These are phyloP conservation scores for Penicillium nordicum DNA, from an alignment of 2,329 filamentous ascomycete genomes.

Conservation along the genomic window DNA sequence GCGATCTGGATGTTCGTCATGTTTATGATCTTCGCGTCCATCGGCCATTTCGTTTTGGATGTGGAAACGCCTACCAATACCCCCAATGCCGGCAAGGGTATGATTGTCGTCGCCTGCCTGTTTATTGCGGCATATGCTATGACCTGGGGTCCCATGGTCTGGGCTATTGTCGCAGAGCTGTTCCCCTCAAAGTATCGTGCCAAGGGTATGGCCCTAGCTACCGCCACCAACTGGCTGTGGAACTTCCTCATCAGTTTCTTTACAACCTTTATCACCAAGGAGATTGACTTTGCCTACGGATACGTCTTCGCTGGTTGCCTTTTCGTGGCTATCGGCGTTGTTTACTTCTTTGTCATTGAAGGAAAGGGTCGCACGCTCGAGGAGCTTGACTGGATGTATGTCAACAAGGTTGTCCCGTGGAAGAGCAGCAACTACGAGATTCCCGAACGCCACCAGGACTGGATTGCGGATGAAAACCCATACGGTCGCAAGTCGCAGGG, in stretches of 20 bases:
- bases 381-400: constrained; percentile 73
- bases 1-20: constrained; percentile 64
- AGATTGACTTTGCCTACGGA: constrained; percentile 70
- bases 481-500: constrained; percentile 24
- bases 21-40: constrained; percentile 61
- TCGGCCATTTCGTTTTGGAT: constrained; percentile 49
- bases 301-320: constrained; percentile 75
- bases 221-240: constrained; percentile 71
- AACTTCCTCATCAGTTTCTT: constrained; percentile 73
- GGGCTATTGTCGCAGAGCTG: constrained; percentile 46
- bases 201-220: constrained; percentile 76
- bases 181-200: constrained; percentile 55
- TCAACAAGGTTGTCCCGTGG: constrained; percentile 58
- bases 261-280: constrained; percentile 69
- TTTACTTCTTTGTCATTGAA: constrained; percentile 74
- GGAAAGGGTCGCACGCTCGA: constrained; percentile 67
- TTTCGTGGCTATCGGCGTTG: constrained; percentile 58
- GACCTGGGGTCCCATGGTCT: constrained; percentile 63
- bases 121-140: constrained; percentile 67
- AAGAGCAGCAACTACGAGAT: constrained; percentile 52
- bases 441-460: constrained; percentile 22
- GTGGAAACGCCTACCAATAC: constrained; percentile 42
- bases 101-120: constrained; percentile 69
- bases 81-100: constrained; percentile 57
- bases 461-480: constrained; percentile 16